Base-by-base conservation (phyloP, 2,329 filamentous ascomycete species). In the Neofusicoccum sp. region DNA sequence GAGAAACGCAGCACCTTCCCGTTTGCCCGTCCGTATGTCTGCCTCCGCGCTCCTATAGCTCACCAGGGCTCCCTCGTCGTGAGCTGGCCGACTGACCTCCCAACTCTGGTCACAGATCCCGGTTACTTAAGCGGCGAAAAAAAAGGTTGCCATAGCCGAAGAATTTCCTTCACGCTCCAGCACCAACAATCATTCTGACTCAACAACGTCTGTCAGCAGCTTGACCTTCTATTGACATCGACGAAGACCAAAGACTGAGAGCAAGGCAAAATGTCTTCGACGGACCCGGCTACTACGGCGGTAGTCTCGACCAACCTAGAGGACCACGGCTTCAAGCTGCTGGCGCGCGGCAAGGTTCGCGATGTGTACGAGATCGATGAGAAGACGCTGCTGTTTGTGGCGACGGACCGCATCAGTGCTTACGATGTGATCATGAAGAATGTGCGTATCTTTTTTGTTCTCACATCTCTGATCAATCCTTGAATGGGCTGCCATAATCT, bases 401-500 rank as follows among this genome's bases (percentile, higher is more conserved):
- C 91, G 29, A 90, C 91, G 12, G 93, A 97, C 80, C 89, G 95
- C 68, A 95, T 97, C 76, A 97, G 92, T 29, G 95, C 95, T 62
- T 98, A 94, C 82, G 94, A 98, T 84, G 92, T 96, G 70, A 87
- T 96, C 70, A 88, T 96, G 83, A 80, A 85, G 71, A 97, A 95
- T 78, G 87, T 88, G 75, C 72, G 77, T 67, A 34, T 80, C 85
- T 36, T 47, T 16, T 16, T 9, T 56, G 3, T 22, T 36, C 11
- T 11, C 22, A 22, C 22, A 3, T 9, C 4, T 45, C 16, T 11
- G 34, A 45, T 43, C 1, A 22, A 14, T 29, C 9, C 11, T 9
- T 11, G 2, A 16, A 16, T 45, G 11, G 11, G 12, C 39, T n/a
- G 14, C 9, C 9, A 7, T 11, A 6, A 43, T 14, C 22, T 44